Evolutionary conservation across 2,329 filamentous ascomycete species (phyloP), one percentile per base, ranked within the genome.

Genomic region (Trichoderma harzianum): DNA sequence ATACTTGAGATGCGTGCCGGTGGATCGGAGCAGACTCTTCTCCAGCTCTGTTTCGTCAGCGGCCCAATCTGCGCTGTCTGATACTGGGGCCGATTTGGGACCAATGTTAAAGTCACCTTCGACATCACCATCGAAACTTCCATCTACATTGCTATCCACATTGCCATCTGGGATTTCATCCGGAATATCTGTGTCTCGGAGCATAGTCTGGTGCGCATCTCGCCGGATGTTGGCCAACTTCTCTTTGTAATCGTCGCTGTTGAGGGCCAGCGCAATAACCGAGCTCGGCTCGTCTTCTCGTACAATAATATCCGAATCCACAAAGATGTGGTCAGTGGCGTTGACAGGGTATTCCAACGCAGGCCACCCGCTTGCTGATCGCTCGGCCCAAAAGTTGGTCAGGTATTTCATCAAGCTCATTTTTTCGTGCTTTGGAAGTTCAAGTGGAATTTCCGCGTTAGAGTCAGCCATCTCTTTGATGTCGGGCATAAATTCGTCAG

Each of bases 271-370:
- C 0, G 97, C 96, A 77, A 99, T 96, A 53, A 99, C 88, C 2
- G 96, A 98, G 78, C 94, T 98, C 3, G 96, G 96, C 82, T 99
- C 96, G 79, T 99, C 96, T 81, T 99, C 96, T 51, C 96, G 91
- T 47, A 99, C 94, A 76, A 99, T 97, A 74, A 99, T 95, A 80
- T 99, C 94, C 10, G 94, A 97, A 82, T 99, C 95, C 69, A 94
- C 93, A 83, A 98, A 98, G 62, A 99, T 95, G 80, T 99, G 96
- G 79, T 99, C 96, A 18, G 91, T 93, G 60, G 92, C 86, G 75
- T 89, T 92, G 74, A 98, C 88, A 3, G 97, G 97, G 77, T 99
- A 99, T 69, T 99, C 96, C 24, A 99, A 87, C 26, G 92, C 89
- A 7, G 92, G 88, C 96, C 96, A 99, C 47, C 95, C 95, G 80